Evolutionary conservation across 2,329 filamentous ascomycete genomes (phyloP).

Genomic region (Harringtonia aguacate): DNA sequence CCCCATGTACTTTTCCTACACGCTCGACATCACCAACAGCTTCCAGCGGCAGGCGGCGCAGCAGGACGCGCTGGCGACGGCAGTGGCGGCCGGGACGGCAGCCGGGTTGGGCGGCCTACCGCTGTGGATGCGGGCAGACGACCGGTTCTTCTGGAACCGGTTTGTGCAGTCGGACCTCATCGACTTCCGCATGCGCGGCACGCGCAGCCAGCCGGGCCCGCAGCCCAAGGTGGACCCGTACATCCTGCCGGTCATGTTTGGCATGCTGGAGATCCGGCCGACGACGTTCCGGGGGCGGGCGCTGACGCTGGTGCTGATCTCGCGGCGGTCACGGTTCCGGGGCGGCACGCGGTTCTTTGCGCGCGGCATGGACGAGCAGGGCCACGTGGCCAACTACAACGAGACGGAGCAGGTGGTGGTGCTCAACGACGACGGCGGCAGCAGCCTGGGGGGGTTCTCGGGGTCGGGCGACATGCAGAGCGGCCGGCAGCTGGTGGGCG

Average conservation of each 20-base stretch:
- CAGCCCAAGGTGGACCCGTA: slow-evolving; percentile 79
- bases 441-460: slow-evolving; percentile 68
- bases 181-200: slow-evolving; percentile 62
- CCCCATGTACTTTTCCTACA: slow-evolving; percentile 98
- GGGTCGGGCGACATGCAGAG: slow-evolving; percentile 68
- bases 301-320: slow-evolving; percentile 79
- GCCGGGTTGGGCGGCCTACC: slow-evolving; percentile 39
- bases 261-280: slow-evolving; percentile 84
- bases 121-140: slow-evolving; percentile 85
- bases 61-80: slow-evolving; percentile 36
- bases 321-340: slow-evolving; percentile 75
- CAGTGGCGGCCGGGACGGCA: neutral
- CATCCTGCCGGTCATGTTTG: slow-evolving; percentile 91
- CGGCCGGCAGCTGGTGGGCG: slow-evolving; percentile 46
- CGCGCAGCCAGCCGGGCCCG: slow-evolving; percentile 52
- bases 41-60: slow-evolving; percentile 86
- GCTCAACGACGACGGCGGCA: slow-evolving; percentile 66
- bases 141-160: slow-evolving; percentile 98
- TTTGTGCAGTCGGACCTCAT: slow-evolving; percentile 88
- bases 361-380: slow-evolving; percentile 83
- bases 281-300: slow-evolving; percentile 78
- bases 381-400: slow-evolving; percentile 97
- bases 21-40: slow-evolving; percentile 89
- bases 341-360: slow-evolving; percentile 93
- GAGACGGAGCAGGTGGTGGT: slow-evolving; percentile 93